A percentile compares a stretch with the other conserved stretches of the same genome.
Evolutionary conservation across 768 basidiomycete species (phyloP).

Genomic region (Lactifluus hygrophoroides): DNA sequence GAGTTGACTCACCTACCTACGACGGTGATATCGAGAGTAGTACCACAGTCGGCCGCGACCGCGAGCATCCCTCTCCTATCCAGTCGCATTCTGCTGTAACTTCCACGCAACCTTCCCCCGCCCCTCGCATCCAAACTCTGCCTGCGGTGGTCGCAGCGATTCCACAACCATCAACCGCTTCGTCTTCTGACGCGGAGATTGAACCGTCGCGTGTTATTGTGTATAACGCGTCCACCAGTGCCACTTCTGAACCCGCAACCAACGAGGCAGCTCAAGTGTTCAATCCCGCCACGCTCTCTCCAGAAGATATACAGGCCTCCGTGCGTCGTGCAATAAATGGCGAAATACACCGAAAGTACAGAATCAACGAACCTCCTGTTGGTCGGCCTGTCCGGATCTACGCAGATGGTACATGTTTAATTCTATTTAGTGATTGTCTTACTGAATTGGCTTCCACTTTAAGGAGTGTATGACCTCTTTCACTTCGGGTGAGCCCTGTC

Average conservation of each 20-base stretch:
- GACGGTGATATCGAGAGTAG: conserved; percentile 85
- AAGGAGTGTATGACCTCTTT: conserved; percentile 94
- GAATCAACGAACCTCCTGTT: conserved; percentile 75
- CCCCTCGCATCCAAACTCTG: conserved; percentile 8
- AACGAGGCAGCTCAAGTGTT: conserved; percentile 30
- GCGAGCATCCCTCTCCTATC: conserved; percentile 26
- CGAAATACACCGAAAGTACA: conserved; percentile 57
- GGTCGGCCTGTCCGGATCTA: conserved; percentile 83
- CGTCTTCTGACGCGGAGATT: conserved; percentile 19
- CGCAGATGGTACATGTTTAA: conserved; percentile 66
- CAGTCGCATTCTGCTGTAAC: conserved; percentile 23
- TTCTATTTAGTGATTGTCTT: background rate
- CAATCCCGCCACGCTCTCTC: conserved; percentile 58
- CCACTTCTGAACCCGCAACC: conserved; percentile 23
- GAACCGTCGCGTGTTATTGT: conserved; percentile 13
- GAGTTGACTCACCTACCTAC: conserved; percentile 80
- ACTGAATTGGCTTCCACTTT: background rate
- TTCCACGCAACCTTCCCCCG: conserved; percentile 19
- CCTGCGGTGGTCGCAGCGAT: conserved; percentile 8
- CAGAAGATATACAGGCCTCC: conserved; percentile 73
- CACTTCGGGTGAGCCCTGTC: conserved; percentile 71
- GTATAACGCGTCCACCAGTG: background rate
- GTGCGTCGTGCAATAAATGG: conserved; percentile 71
- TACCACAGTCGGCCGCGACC: conserved; percentile 48
- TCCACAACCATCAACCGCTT: conserved; percentile 6